phyloP scores from a whole-genome alignment of 805 yeast species.

The Lipomyces kockii region DNA sequence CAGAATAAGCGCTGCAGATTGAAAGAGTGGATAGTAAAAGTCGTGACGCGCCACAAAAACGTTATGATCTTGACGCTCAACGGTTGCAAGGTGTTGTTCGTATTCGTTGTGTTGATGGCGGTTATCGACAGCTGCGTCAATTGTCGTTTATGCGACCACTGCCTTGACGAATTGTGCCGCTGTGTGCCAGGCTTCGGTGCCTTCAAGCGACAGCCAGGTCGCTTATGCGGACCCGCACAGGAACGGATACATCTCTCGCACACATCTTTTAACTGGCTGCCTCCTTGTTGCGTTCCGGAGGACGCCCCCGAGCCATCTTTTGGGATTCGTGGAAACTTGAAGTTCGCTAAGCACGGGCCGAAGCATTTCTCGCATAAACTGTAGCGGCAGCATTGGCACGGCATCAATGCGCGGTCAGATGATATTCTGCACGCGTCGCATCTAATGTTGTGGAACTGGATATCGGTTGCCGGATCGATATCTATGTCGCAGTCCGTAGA shows the following conservation, averaged over 20 bases:
- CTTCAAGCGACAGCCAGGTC: constrained; percentile 17
- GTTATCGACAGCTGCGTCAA: constrained; percentile 17
- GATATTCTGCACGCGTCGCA: background rate
- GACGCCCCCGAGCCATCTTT: constrained; percentile 2
- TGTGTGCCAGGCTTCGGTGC: background rate
- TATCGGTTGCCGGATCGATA: constrained; percentile 2
- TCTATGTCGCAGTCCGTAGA: constrained; percentile 1
- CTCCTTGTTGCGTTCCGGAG: constrained; percentile 16
- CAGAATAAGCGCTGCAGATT: background rate
- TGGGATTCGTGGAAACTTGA: constrained; percentile 24
- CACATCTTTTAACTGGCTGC: background rate
- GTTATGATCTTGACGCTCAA: background rate
- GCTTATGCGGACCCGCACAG: constrained; percentile 29
- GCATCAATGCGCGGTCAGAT: background rate
- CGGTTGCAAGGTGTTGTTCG: background rate
- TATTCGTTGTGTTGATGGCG: constrained; percentile 1
- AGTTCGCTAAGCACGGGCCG: constrained; percentile 20
- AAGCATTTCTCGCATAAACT: constrained; percentile 21
- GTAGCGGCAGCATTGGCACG: constrained; percentile 19
- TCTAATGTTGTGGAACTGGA: background rate
- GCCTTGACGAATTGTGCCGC: background rate
- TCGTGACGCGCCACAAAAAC: background rate
- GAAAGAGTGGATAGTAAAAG: background rate
- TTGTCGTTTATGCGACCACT: constrained; percentile 13
- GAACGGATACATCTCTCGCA: constrained; percentile 27